Base-by-base conservation (phyloP, 2,329 filamentous ascomycete species). In the Didymella arachidicola region DNA sequence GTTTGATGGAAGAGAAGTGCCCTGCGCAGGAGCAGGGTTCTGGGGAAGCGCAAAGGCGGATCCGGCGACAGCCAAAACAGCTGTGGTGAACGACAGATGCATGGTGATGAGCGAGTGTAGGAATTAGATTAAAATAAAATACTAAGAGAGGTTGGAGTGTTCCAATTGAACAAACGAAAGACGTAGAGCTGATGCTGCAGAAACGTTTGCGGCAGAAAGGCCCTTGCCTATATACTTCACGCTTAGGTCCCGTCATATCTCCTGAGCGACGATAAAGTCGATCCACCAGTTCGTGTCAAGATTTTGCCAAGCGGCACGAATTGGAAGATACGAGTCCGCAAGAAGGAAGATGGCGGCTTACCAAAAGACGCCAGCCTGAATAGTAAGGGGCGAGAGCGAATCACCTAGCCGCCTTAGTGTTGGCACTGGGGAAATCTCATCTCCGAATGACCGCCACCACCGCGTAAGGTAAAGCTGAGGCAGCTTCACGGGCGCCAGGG, bases 61-160 rank as follows among this genome's bases (percentile, higher is more conserved):
- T 32, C 57, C 57, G 52, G 57, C 57, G 19, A 56, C 47, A 60
- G 57, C 57, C 57, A 60, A 39, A 29, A 60, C 30, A 47, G 57
- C 57, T 55, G 57, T 18, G 29, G 57, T 60, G 29, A 52, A 56
- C 22, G 57, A 51, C 36, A 60, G 43, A 48, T 52, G 52, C 57
- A 60, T 60, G 57, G 7, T 56, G 57, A 4, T 43, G 57, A 60
- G 57, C 29, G 43, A 55, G 30, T 43, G 52, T 44, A 30, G 42
- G 22, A 48, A 60, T 55, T 55, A 55, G 57, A 60, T 60, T 56
- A 60, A 47, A 55, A 52, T 54, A 59, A 39, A 18, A 53, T 60
- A 60, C 36, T 51, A 56, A 19, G 16, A 55, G 57, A 46, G 7
- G 34, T 27, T 44, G 57, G 44, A 43, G 48, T 55, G 57, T 46